Evolutionary conservation across 495 filamentous ascomycete genomes (phyloP).

Genomic region (Parathielavia hyrcaniae): DNA sequence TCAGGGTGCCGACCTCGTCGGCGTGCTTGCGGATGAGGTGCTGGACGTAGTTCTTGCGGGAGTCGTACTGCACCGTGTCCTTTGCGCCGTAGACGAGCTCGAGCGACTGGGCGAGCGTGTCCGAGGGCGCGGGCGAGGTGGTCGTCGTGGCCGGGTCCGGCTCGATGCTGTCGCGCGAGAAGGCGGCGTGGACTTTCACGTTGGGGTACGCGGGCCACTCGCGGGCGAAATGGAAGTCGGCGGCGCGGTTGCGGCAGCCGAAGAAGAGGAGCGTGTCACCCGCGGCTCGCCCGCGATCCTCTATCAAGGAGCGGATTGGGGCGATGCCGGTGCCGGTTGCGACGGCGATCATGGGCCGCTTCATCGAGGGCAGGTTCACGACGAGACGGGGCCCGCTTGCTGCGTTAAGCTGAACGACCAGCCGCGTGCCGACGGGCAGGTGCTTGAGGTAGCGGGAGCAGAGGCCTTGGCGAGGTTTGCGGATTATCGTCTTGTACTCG

Average conservation of each 20-base stretch:
- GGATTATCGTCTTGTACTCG: conserved; percentile 83
- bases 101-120: not conserved
- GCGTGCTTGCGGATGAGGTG: conserved; percentile 64
- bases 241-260: conserved; percentile 63
- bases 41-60: conserved; percentile 79
- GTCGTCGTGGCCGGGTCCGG: conserved; percentile 21
- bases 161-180: conserved; percentile 53
- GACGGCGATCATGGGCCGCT: conserved; percentile 65
- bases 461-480: conserved; percentile 76
- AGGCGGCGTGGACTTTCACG: conserved; percentile 65
- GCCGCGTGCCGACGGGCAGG: conserved; percentile 49
- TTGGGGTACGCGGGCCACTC: conserved; percentile 57
- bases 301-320: conserved; percentile 73
- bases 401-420: conserved; percentile 51
- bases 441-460: conserved; percentile 79
- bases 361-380: not conserved
- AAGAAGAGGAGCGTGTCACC: conserved; percentile 57
- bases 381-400: conserved; percentile 16
- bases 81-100: not conserved
- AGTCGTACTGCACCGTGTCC: conserved; percentile 25
- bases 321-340: conserved; percentile 89
- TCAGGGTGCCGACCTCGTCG: conserved; percentile 49
- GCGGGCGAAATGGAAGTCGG: conserved; percentile 72
- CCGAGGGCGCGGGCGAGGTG: not conserved
- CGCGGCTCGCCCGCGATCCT: conserved; percentile 47